Evolutionary conservation across 225 moss, liverwort and hornwort species (phyloP), one percentile per base, ranked within the genome.

Genomic region (Asterella californica): DNA sequence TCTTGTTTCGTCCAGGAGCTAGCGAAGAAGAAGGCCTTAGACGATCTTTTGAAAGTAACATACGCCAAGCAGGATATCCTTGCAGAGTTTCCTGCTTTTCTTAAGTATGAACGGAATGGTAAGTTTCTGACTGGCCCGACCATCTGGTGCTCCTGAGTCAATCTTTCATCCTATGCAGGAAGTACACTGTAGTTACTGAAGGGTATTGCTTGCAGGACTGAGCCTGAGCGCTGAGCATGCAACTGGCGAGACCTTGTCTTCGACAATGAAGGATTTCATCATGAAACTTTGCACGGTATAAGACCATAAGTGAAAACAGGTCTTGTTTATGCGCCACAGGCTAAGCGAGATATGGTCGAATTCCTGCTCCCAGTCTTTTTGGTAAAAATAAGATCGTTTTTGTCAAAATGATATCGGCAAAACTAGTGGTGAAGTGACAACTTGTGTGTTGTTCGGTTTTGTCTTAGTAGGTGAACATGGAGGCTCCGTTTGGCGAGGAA

Each of bases 71-170:
- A 81, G 59, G 86, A 91, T 67, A 82, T 91, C 14, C 81, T 96
- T 36, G 90, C 86, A 52, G 96, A 96, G 80, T 94, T 94, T 70
- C 90, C 96, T 65, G 89, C 89, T 63, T 96, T 94, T 77, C 91
- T 96, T n/a, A 92, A 87, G 72, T 96, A 90, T 57, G 88, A 92
- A 77, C 92, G 96, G 21, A 91, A 94, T 62, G 94, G 96, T 96
- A 75, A 84, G 91, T 75, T 30, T 50, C 21, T 47, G n/a, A 27
- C 9, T 29, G 29, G 15, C 22, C 12, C 22, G 5, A 37, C 14
- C n/a, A 32, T 65, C 32, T 65, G 65, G 32, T 65, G 15, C 12
- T 65, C 65, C 32, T 33, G 32, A 32, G 37, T 67, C 36, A 67
- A 67, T 32, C 21, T 2, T 37, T 18, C 11, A 22, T 21, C 25